Evolutionary conservation across 2,329 filamentous ascomycete genomes (phyloP), one percentile per base, ranked within the genome.

Genomic region (Cordyceps javanica): DNA sequence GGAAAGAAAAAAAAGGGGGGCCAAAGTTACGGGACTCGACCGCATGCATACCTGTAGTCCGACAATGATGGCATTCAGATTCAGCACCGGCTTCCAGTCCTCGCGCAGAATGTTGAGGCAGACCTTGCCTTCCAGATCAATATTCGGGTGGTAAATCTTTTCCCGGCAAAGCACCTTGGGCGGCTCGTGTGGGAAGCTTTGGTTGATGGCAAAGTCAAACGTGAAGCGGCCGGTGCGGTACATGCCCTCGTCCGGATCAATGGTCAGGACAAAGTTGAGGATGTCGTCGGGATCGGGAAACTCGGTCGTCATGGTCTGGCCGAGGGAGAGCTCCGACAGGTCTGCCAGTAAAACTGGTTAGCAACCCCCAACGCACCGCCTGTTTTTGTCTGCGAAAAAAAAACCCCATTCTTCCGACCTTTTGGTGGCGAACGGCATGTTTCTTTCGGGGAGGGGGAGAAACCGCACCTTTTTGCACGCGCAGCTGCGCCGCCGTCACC

Each of bases 141-240:
- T 99, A 74, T 99, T 99, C 6, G 94, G 94, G 72, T 99, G 94
- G 77, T 99, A 99, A 67, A 99, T 97, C 80, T 96, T 97, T 75
- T 99, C 90, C 65, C 87, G 89, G 77, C 94, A 97, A 69, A 90
- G 94, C 66, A 99, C 94, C 76, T 97, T 97, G 21, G 94, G 94
- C 62, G 94, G 92, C 72, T 97, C 92, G 76, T 97, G 94, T 0
- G 94, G 94, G 75, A 96, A 99, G 77, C 89, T 94, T 70, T 93
- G 89, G 73, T 90, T 91, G 77, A 99, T 96, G 62, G 84, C 83
- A 74, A 99, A 97, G 63, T 83, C 88, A 73, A 99, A 99, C 60
- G 86, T 85, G 76, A 97, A 99, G 60, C 80, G 79, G 58, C 93
- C 93, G 65, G 85, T 85, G 69, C 92, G 91, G 82, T 99, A 99